Conservation (phyloP, 148 eudicot species). For the Amaranthus cruentus region DNA sequence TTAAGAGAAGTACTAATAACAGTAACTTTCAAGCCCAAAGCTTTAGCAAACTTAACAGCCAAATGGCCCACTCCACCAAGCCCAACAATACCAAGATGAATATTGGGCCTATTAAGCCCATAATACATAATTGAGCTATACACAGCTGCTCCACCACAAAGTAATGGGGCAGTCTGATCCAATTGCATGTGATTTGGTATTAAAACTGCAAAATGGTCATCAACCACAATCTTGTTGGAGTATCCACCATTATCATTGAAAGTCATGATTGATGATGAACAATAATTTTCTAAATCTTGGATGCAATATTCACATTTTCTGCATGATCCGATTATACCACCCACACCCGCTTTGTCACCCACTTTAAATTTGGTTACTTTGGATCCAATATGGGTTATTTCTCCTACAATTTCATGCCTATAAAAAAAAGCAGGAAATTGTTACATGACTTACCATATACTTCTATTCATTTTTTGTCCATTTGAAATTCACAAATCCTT, state of each 20-base stretch:
- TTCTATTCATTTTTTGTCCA: no score
- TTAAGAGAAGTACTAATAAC: conserved; percentile 32
- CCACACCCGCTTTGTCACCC: conserved; percentile 26
- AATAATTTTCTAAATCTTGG: conserved; percentile 22
- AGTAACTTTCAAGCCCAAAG: conserved; percentile 31
- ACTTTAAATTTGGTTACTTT: conserved; percentile 24
- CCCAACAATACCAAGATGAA: conserved; percentile 35
- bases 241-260: conserved; percentile 30
- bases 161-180: conserved; percentile 29
- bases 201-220: conserved; percentile 26
- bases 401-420: conserved; percentile 29
- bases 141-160: conserved; percentile 34
- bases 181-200: conserved; percentile 30
- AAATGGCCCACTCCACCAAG: conserved; percentile 31
- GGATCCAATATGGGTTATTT: conserved; percentile 10
- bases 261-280: conserved; percentile 8
- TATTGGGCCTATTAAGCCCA: conserved; percentile 31
- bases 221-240: conserved; percentile 29
- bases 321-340: conserved; percentile 23
- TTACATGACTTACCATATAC: no score
- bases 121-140: conserved; percentile 33
- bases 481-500: no score
- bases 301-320: conserved; percentile 15
- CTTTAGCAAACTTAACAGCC: conserved; percentile 35
- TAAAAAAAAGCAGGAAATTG: no score